A percentile compares a stretch with the other conserved stretches of the same genome.
Evolutionary conservation across 495 filamentous ascomycete genomes (phyloP).

Genomic region (Talaromyces proteolyticus): DNA sequence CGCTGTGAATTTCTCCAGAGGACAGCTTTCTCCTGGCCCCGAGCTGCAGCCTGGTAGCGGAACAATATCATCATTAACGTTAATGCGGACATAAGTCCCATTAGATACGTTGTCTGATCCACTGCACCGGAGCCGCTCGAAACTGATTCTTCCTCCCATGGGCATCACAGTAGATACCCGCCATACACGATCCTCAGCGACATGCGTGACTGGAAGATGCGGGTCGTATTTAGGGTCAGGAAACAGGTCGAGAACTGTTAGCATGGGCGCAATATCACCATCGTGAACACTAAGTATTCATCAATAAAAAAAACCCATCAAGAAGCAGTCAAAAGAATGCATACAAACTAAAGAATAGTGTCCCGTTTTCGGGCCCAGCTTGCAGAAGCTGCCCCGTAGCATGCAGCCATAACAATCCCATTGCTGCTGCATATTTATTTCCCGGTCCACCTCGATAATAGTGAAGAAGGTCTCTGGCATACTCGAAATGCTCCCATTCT

Average conservation of each 20-base stretch:
- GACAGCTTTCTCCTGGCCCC: constrained; percentile 49
- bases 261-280: constrained; percentile 51
- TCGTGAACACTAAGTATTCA: constrained; percentile 45
- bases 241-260: constrained; percentile 49
- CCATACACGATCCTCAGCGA: constrained; percentile 39
- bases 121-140: constrained; percentile 46
- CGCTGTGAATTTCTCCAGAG: constrained; percentile 35
- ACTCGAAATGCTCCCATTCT: constrained; percentile 55
- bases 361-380: constrained; percentile 40
- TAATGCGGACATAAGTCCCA: constrained; percentile 42
- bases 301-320: background rate
- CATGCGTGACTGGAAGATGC: constrained; percentile 37
- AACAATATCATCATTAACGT: constrained; percentile 53
- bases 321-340: background rate
- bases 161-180: constrained; percentile 49
- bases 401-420: constrained; percentile 61
- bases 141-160: constrained; percentile 52
- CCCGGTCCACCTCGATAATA: constrained; percentile 58
- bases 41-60: constrained; percentile 41
- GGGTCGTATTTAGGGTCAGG: constrained; percentile 27
- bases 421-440: constrained; percentile 47
- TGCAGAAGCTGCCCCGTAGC: constrained; percentile 46
- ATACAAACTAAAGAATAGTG: constrained; percentile 54
- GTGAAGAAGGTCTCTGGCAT: constrained; percentile 54
- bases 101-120: constrained; percentile 5